Evolutionary conservation across 192 early-diverging fungal genomes (phyloP).

Genomic region (Linderina pennispora): DNA sequence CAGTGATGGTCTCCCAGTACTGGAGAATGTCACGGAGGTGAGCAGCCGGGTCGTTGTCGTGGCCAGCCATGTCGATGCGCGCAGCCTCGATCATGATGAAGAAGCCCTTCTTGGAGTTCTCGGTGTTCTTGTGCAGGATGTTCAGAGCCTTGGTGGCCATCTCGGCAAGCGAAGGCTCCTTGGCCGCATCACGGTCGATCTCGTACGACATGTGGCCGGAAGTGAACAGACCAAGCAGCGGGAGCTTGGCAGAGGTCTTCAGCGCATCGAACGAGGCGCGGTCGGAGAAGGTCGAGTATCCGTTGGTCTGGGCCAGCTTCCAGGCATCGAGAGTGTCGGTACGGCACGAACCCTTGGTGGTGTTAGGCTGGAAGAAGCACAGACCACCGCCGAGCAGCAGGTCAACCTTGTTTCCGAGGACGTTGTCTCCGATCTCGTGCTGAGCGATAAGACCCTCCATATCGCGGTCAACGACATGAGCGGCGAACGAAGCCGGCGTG

Average conservation of each 20-base stretch:
- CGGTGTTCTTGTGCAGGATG: neutral
- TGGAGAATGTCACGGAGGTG: neutral
- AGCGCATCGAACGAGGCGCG: neutral
- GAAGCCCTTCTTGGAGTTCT: neutral
- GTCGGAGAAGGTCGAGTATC: neutral
- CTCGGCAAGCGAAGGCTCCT: neutral
- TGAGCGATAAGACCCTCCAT: neutral
- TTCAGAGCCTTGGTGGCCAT: neutral
- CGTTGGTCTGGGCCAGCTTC: neutral
- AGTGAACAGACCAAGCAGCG: neutral
- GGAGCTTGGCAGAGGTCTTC: neutral
- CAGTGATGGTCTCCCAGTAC: neutral
- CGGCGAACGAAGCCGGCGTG: neutral
- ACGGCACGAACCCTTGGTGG: neutral
- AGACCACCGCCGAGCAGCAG: neutral
- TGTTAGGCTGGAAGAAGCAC: neutral
- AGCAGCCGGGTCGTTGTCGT: neutral
- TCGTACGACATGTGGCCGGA: neutral
- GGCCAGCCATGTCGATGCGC: neutral
- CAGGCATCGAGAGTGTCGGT: neutral
- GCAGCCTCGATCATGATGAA: neutral
- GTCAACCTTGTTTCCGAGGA: neutral
- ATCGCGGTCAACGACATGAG: neutral
- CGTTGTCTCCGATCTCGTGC: neutral
- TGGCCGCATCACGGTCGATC: neutral